Percentiles rank a stretch among this genome's conserved stretches.
phyloP scores from a whole-genome alignment of 2,329 filamentous ascomycete genomes.

The Purpureocillium lavendulum region DNA sequence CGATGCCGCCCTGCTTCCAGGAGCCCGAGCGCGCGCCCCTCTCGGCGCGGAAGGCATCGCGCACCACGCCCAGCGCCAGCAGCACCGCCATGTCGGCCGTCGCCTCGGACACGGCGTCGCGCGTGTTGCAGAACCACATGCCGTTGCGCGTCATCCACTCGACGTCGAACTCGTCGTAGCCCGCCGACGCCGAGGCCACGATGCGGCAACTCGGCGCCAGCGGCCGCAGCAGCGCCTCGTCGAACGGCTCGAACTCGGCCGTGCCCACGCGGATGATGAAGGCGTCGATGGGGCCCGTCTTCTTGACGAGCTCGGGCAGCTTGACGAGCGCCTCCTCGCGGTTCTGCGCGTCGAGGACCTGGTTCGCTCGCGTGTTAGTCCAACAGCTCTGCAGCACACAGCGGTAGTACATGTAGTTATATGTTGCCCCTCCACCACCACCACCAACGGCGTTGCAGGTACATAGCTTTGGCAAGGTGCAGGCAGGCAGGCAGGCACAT shows the following conservation, averaged over 20 bases:
- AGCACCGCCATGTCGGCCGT: constrained; percentile 40
- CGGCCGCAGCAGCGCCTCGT: constrained; percentile 30
- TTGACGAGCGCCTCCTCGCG: constrained; percentile 24
- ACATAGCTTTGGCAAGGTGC: too few relatives aligned
- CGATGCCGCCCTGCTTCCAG: constrained; percentile 24
- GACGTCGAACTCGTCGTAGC: constrained; percentile 38
- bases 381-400: too few relatives aligned
- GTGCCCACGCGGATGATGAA: constrained; percentile 43
- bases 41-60: constrained; percentile 33
- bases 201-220: constrained; percentile 34
- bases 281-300: constrained; percentile 33
- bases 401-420: too few relatives aligned
- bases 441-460: too few relatives aligned
- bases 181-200: constrained; percentile 36
- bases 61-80: constrained; percentile 25
- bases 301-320: constrained; percentile 25
- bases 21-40: constrained; percentile 23
- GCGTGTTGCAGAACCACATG: constrained; percentile 46
- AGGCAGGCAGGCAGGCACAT: too few relatives aligned
- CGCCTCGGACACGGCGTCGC: constrained; percentile 44
- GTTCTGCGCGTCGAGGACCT: constrained; percentile 24
- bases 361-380: rapidly evolving
- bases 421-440: too few relatives aligned
- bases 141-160: constrained; percentile 29
- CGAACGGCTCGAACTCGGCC: constrained; percentile 38